Conservation (phyloP, 495 filamentous ascomycete genomes). For the Podospora australis region DNA sequence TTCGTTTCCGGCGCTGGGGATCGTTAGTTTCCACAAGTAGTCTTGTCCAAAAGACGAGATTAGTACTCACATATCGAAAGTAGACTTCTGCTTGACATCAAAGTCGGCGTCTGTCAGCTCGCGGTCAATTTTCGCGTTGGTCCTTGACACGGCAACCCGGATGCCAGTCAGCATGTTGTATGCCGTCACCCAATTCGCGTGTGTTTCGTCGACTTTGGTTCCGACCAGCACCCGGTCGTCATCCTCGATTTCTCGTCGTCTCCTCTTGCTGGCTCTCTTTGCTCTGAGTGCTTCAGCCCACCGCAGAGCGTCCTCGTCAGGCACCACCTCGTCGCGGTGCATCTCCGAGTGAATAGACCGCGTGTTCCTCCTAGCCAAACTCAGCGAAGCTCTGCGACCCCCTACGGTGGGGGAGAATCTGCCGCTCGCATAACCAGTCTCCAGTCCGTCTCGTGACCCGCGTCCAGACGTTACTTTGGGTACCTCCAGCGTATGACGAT, state of each 20-base stretch:
- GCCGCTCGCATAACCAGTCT: conserved; percentile 65
- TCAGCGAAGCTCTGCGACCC: conserved; percentile 73
- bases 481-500: conserved; percentile 89
- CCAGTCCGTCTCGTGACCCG: conserved; percentile 52
- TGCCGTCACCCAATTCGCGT: conserved; percentile 95
- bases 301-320: conserved; percentile 79
- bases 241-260: conserved; percentile 79
- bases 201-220: conserved; percentile 94
- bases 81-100: conserved; percentile 88
- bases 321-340: conserved; percentile 72
- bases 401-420: conserved; percentile 72
- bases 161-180: conserved; percentile 99
- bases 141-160: conserved; percentile 90
- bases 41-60: conserved; percentile 27
- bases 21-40: not conserved
- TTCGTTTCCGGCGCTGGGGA: conserved; percentile 71
- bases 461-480: conserved; percentile 50
- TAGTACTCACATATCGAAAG: conserved; percentile 82
- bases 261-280: conserved; percentile 76
- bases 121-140: conserved; percentile 93
- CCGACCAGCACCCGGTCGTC: conserved; percentile 94
- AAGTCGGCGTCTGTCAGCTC: conserved; percentile 87
- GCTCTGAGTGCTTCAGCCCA: conserved; percentile 92
- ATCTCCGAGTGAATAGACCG: conserved; percentile 79
- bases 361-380: conserved; percentile 70